Evolutionary conservation across 352 stramenopile genomes (phyloP).

Genomic region (Globisporangium solare): DNA sequence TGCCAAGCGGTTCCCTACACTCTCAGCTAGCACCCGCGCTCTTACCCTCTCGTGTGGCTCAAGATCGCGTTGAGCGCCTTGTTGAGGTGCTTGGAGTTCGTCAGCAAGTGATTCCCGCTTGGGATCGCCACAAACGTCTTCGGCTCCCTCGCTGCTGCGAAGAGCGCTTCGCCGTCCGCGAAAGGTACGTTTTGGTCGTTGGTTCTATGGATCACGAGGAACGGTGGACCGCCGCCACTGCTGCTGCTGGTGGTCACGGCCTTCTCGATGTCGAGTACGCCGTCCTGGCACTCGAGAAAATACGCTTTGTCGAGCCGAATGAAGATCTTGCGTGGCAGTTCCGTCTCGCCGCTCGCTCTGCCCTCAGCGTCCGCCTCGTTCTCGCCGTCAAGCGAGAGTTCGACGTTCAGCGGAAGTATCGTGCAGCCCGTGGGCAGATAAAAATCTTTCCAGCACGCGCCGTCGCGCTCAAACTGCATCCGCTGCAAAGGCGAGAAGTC

Average conservation of each 20-base stretch:
- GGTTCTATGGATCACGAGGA: constrained; percentile 70
- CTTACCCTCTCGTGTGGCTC: constrained; percentile 10
- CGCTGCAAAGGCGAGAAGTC: constrained; percentile 56
- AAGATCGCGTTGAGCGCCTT: constrained; percentile 48
- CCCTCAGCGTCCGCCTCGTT: not conserved
- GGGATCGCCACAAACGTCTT: constrained; percentile 52
- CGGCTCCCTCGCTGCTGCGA: constrained; percentile 41
- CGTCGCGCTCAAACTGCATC: constrained; percentile 27
- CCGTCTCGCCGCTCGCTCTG: constrained; percentile 5
- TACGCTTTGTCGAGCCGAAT: constrained; percentile 45
- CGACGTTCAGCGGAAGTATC: constrained; percentile 27
- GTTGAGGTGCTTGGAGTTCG: constrained; percentile 73
- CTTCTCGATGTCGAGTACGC: constrained; percentile 35
- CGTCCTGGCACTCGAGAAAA: constrained; percentile 45
- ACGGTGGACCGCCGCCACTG: too few relatives aligned
- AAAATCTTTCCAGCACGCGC: constrained; percentile 70
- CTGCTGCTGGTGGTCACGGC: constrained; percentile 18
- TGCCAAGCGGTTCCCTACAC: too few relatives aligned
- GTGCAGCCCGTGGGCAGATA: constrained; percentile 41
- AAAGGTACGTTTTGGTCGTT: constrained; percentile 58
- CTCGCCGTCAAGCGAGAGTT: constrained; percentile 41
- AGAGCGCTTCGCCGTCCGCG: constrained; percentile 46
- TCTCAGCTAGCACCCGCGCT: too few relatives aligned
- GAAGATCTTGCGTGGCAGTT: constrained; percentile 40
- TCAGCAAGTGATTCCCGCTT: constrained; percentile 71